Evolutionary conservation across 1,284 basidiomycete genomes (phyloP).

Genomic region (Sphaerobolus stellatus): DNA sequence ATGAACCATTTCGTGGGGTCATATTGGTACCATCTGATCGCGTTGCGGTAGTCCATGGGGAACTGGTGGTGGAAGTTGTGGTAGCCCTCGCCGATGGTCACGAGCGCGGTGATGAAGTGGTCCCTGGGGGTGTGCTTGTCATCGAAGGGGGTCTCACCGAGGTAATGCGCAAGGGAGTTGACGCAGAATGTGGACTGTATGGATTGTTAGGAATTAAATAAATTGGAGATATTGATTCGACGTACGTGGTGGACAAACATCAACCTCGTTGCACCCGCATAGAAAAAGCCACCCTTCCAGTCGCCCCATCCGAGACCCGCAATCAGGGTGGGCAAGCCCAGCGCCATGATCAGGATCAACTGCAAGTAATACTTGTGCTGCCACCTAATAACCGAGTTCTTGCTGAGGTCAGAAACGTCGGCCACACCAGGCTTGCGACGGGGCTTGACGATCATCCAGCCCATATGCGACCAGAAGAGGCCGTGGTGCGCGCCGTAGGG

Average conservation of each 20-base stretch:
- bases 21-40: constrained; percentile 91
- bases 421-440: constrained; percentile 85
- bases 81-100: constrained; percentile 91
- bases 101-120: constrained; percentile 84
- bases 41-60: constrained; percentile 93
- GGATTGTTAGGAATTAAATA: neutral
- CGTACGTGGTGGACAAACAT: constrained; percentile 87
- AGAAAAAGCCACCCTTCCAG: constrained; percentile 80
- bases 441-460: constrained; percentile 93
- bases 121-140: constrained; percentile 94
- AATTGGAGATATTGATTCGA: constrained; percentile 19
- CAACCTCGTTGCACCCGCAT: constrained; percentile 80
- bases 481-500: constrained; percentile 91
- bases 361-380: constrained; percentile 82
- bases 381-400: constrained; percentile 79
- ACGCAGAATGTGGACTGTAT: constrained; percentile 88
- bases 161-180: constrained; percentile 93
- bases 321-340: constrained; percentile 73
- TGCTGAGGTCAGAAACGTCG: constrained; percentile 81
- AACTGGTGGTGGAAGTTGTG: constrained; percentile 97
- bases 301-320: constrained; percentile 87
- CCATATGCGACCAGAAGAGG: constrained; percentile 77
- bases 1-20: constrained; percentile 94
- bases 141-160: constrained; percentile 89
- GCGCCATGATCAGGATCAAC: constrained; percentile 71